Evolutionary conservation across 495 filamentous ascomycete genomes (phyloP), one percentile per base, ranked within the genome.

Genomic region (Daldinia bambusicola): DNA sequence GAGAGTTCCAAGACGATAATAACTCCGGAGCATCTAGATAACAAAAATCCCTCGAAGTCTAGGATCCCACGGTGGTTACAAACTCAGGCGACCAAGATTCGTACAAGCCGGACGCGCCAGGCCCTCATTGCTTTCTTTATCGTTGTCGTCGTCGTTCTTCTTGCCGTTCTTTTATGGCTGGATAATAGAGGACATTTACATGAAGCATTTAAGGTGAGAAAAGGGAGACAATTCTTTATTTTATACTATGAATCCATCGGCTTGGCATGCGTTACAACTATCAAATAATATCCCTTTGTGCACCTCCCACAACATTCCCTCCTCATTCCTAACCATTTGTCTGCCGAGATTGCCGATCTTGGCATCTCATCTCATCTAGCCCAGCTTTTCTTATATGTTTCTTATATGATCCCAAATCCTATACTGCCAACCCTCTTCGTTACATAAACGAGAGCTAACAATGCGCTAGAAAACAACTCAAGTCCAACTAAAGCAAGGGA

Each of bases 401-500:
- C 34, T 7, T 36, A 48, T 22, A 45, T 45, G 34, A 37, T 37
- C 34, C 0, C 26, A 26, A 26, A 26, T 26, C 26, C 26, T 26
- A 26, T 26, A 26, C 26, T 26, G 26, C 26, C 26, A 3, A 26
- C 26, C 26, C 26, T 48, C 8, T 48, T 48, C 10, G 43, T 48
- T 48, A 48, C 43, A 43, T 14, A n/a, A n/a, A n/a, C n/a, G 1
- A 60, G 22, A 55, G 37, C 75, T 77, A 63, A 77, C 58, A 36
- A 66, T 72, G 59, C n/a, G 13, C 36, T 55, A 77, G 75, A 74
- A 74, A 70, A 72, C 73, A 40, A 31, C 18, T 14, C 74, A 66
- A 10, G 43, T 77, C 13, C 61, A 56, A 32, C 70, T 89, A 38
- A 68, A 70, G n/a, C 88, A 90, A 74, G 89, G 89, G 32, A 83